Base-by-base conservation (phyloP, 2,329 filamentous ascomycete species). In the Ascochyta fabae region DNA sequence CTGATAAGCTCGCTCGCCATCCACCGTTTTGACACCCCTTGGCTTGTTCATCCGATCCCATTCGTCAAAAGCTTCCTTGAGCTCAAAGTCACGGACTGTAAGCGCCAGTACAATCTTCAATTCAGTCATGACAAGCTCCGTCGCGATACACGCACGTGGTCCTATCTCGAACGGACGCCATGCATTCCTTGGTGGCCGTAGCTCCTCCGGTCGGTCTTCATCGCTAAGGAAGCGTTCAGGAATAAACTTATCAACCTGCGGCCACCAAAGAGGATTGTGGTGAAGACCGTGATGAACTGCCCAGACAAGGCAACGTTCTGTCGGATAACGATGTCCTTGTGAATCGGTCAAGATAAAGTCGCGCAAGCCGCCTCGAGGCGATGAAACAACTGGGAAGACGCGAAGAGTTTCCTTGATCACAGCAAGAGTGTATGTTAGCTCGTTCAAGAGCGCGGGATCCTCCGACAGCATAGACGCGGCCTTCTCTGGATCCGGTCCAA, bases 131-230 rank as follows among this genome's bases (percentile, higher is more conserved):
- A 56, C 59, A 10, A 68, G 48, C 9, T 59, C 60, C 16, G 67
- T 63, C 2, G 62, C 64, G 6, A 68, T 56, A 24, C 65, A 67
- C 33, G 60, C 59, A 3, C 60, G 36, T 0, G 71, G 69, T 0
- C 78, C 78, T 4, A 67, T 54, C 38, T 78, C 74, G 52, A 80
- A 80, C 0, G 77, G 68, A 6, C 73, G 62, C 56, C 60, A 78
- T 2, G 26, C 53, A 13, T 65, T 52, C 9, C 54, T 57, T 1
- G n/a, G 33, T 2, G 33, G 56, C 50, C 6, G 35, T 23, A 38
- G 35, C 19, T 22, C 35, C 35, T 38, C 35, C 16, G 35, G n/a
- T 22, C 16, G 35, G 19, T 23, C n/a, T 38, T 38, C 7, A 22
- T 43, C 6, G 60, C 36, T 3, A 23, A 67, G 57, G 27, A 58